Conservation (phyloP, 495 filamentous ascomycete genomes). For the Penicillium macrosclerotiorum region DNA sequence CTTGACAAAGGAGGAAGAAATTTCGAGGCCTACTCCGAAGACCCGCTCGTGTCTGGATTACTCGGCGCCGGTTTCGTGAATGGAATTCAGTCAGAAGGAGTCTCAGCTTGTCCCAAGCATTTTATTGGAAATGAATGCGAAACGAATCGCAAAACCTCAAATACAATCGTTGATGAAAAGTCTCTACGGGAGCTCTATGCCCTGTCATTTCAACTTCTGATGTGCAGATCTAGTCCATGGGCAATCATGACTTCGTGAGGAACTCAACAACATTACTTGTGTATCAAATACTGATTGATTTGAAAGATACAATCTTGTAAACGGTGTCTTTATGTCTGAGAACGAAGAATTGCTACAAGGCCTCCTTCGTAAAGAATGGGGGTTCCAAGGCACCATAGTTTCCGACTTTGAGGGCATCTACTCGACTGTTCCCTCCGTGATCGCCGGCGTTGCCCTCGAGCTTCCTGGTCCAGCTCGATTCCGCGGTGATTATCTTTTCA, state of each 20-base stretch:
- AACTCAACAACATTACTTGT: too few relatives aligned
- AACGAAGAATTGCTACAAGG: too few relatives aligned
- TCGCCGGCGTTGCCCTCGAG: slow-evolving; percentile 4
- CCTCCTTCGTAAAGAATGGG: slow-evolving; percentile 4
- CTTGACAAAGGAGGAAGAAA: too few relatives aligned
- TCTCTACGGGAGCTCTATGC: slow-evolving; percentile 56
- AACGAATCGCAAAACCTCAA: slow-evolving; percentile 25
- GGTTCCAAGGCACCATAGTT: not conserved
- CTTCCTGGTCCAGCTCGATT: slow-evolving; percentile 2
- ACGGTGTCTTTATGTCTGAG: too few relatives aligned
- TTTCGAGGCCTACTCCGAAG: slow-evolving; percentile 68
- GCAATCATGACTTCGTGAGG: slow-evolving; percentile 4
- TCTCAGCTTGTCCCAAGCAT: slow-evolving; percentile 65
- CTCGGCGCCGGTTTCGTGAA: slow-evolving; percentile 56
- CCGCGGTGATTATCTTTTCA: not conserved
- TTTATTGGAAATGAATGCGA: slow-evolving; percentile 68
- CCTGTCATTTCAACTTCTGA: slow-evolving; percentile 61
- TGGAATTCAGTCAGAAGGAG: slow-evolving; percentile 60
- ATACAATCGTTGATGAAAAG: not conserved
- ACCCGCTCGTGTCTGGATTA: slow-evolving; percentile 61
- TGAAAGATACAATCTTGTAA: not conserved
- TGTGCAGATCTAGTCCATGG: slow-evolving; percentile 29
- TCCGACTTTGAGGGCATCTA: slow-evolving; percentile 4
- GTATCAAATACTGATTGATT: too few relatives aligned
- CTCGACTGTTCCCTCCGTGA: not conserved